Percentiles rank a stretch among this genome's conserved stretches.
phyloP scores from a whole-genome alignment of 805 yeast genomes.

The Komagataella mondaviorum region DNA sequence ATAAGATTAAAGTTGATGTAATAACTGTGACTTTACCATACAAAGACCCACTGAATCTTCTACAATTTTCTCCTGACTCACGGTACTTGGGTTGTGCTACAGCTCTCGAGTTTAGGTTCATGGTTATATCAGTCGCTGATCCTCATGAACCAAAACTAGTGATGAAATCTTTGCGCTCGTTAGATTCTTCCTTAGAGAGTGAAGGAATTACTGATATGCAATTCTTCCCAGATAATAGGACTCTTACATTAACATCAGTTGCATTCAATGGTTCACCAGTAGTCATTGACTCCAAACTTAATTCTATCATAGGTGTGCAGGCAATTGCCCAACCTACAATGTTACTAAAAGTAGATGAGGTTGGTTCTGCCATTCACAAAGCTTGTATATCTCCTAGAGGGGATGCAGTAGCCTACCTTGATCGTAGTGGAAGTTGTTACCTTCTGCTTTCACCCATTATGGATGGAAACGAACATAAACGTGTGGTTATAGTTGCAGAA shows the following conservation, averaged over 20 bases:
- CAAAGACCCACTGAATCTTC: conserved; percentile 66
- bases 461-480: conserved; percentile 39
- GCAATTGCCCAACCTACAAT: conserved; percentile 46
- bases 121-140: conserved; percentile 57
- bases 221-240: conserved; percentile 54
- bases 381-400: conserved; percentile 75
- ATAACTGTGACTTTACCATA: conserved; percentile 74
- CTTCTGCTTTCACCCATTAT: conserved; percentile 49
- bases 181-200: conserved; percentile 57
- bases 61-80: conserved; percentile 64
- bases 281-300: conserved; percentile 49
- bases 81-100: conserved; percentile 65
- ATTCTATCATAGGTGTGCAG: conserved; percentile 21
- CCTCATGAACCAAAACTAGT: conserved; percentile 51
- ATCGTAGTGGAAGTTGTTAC: conserved; percentile 64
- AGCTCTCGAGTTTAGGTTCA: conserved; percentile 62
- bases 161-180: conserved; percentile 51
- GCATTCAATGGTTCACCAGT: conserved; percentile 58
- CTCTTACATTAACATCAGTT: conserved; percentile 39
- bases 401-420: conserved; percentile 72
- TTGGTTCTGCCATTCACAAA: conserved; percentile 68
- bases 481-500: conserved; percentile 60
- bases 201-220: conserved; percentile 82
- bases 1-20: conserved; percentile 29
- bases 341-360: conserved; percentile 55